phyloP scores from a whole-genome alignment of 805 yeast species.

The Debaryomyces maramus region DNA sequence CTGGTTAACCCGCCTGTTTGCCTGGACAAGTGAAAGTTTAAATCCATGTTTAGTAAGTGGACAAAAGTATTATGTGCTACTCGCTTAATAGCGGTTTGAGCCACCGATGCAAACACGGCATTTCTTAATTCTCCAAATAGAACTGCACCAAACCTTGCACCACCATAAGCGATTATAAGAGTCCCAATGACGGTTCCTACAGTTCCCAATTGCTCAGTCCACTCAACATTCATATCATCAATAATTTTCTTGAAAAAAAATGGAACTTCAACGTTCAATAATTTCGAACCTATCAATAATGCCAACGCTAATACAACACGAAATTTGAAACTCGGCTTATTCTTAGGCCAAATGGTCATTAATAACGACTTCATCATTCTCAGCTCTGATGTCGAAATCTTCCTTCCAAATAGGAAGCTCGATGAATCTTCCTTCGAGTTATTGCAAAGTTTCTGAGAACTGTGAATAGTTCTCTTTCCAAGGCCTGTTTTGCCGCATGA shows the following conservation, averaged over 20 bases:
- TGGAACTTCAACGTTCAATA: conserved; percentile 93
- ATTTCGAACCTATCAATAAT: conserved; percentile 74
- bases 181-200: conserved; percentile 65
- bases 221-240: conserved; percentile 90
- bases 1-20: conserved; percentile 97
- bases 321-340: conserved; percentile 60
- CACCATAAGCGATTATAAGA: conserved; percentile 82
- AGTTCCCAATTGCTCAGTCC: conserved; percentile 64
- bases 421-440: conserved; percentile 13
- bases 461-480: conserved; percentile 3
- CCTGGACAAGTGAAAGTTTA: conserved; percentile 83
- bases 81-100: conserved; percentile 87
- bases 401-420: conserved; percentile 24
- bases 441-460: background rate
- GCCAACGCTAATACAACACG: conserved; percentile 77
- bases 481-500: no score
- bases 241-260: conserved; percentile 84
- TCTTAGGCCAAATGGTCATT: conserved; percentile 79
- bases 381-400: conserved; percentile 42
- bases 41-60: conserved; percentile 80
- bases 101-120: conserved; percentile 93
- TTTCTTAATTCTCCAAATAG: conserved; percentile 92
- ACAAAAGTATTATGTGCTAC: conserved; percentile 87
- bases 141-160: conserved; percentile 92
- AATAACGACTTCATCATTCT: conserved; percentile 64